Evolutionary conservation across 176 grass and related monocot species (phyloP).

Genomic region (Thalia dealbata): DNA sequence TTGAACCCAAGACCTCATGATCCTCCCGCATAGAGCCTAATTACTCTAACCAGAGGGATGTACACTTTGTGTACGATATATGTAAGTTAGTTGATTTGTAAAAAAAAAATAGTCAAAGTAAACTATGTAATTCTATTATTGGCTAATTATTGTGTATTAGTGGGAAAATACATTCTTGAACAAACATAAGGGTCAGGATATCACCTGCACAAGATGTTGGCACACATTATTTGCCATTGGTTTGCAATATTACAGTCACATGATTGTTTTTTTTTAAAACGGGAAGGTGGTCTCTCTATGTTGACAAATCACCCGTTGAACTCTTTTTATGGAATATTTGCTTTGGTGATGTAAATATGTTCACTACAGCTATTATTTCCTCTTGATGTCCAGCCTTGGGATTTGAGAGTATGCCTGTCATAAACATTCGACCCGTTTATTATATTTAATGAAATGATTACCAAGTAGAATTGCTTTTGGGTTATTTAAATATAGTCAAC

Average conservation of each 20-base stretch:
- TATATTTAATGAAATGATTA: neutral
- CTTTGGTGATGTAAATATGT: neutral
- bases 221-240: too few relatives aligned
- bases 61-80: too few relatives aligned
- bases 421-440: neutral
- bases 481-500: neutral
- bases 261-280: neutral
- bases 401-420: neutral
- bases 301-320: neutral
- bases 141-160: too few relatives aligned
- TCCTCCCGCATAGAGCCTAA: too few relatives aligned
- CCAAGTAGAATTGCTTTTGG: neutral
- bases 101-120: too few relatives aligned
- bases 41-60: too few relatives aligned
- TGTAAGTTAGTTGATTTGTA: too few relatives aligned
- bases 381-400: neutral
- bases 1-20: too few relatives aligned
- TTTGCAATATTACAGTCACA: neutral
- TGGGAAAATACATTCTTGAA: too few relatives aligned
- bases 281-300: neutral
- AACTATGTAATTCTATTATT: too few relatives aligned
- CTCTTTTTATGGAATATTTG: neutral
- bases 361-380: neutral
- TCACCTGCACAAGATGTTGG: too few relatives aligned
- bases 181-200: too few relatives aligned